phyloP scores from a whole-genome alignment of 106 monocot genomes.

The Iris macrosiphon region DNA sequence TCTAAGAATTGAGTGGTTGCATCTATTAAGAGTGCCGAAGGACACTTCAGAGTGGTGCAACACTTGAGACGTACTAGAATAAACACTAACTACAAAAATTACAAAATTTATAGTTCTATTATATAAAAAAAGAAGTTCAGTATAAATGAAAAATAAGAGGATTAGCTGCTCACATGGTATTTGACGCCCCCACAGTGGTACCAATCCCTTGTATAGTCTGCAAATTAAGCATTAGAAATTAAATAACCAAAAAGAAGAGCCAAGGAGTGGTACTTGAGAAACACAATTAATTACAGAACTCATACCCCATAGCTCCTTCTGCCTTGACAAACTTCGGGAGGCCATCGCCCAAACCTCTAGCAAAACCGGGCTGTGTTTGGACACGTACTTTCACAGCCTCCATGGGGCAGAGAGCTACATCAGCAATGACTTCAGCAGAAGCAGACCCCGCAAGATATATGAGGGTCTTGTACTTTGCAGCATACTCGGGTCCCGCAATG shows the following conservation, averaged over 20 bases:
- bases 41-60: too few species aligned
- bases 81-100: too few species aligned
- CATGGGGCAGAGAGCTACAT: constrained; percentile 64
- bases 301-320: constrained; percentile 37
- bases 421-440: constrained; percentile 65
- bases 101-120: too few species aligned
- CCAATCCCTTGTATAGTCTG: constrained; percentile 26
- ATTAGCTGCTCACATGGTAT: constrained; percentile 21
- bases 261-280: neutral
- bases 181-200: constrained; percentile 29
- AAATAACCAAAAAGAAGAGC: neutral
- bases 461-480: constrained; percentile 57
- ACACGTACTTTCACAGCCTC: constrained; percentile 58
- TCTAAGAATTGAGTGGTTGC: too few species aligned
- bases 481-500: constrained; percentile 63
- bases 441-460: constrained; percentile 74
- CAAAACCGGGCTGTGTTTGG: constrained; percentile 47
- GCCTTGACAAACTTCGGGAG: constrained; percentile 41
- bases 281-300: neutral
- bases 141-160: neutral
- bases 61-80: too few species aligned
- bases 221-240: constrained; percentile 2
- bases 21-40: too few species aligned
- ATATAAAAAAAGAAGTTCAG: too few species aligned
- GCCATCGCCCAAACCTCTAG: constrained; percentile 42